These are phyloP conservation scores for Epichloe uncinata DNA, from an alignment of 2,329 filamentous ascomycete genomes.

Conservation along the genomic window DNA sequence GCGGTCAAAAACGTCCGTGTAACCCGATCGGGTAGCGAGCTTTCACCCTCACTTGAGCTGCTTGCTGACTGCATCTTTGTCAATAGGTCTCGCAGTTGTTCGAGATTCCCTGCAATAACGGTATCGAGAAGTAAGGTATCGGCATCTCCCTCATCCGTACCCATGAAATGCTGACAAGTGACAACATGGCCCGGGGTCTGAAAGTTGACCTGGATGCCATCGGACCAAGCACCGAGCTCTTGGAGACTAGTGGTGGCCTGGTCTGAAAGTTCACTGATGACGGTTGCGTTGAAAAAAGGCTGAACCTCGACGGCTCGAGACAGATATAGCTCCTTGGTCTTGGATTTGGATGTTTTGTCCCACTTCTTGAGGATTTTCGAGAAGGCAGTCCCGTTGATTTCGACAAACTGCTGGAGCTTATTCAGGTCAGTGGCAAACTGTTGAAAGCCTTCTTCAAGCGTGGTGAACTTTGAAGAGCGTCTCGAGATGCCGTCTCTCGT, in stretches of 20 bases:
- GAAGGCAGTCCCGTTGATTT: conserved; percentile 94
- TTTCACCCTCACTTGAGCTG: conserved; percentile 42
- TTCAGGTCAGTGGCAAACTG: conserved; percentile 95
- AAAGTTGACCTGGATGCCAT: conserved; percentile 86
- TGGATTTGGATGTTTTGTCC: conserved; percentile 99
- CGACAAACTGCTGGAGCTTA: conserved; percentile 96
- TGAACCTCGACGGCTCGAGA: conserved; percentile 94
- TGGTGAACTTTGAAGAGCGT: conserved; percentile 84
- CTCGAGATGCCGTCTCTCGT: conserved; percentile 70
- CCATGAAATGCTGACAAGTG: conserved; percentile 50
- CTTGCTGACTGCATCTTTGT: conserved; percentile 47
- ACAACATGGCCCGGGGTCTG: conserved; percentile 51
- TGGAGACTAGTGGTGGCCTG: conserved; percentile 93
- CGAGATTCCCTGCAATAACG: conserved; percentile 67
- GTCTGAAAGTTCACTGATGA: conserved; percentile 92
- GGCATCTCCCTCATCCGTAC: conserved; percentile 77
- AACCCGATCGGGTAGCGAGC: conserved; percentile 55
- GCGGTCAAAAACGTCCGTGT: conserved; percentile 85
- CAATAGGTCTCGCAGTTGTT: conserved; percentile 70
- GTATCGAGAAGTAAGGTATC: conserved; percentile 82
- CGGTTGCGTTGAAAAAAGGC: conserved; percentile 94
- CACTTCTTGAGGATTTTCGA: conserved; percentile 99
- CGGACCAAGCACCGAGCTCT: conserved; percentile 91
- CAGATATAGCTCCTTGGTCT: conserved; percentile 94
- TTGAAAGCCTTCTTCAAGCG: conserved; percentile 90